A percentile compares a stretch with the other conserved stretches of the same genome.
Conservation (phyloP, 2,329 filamentous ascomycete genomes). For the Ophiocordyceps camponoti-rufipedis region DNA sequence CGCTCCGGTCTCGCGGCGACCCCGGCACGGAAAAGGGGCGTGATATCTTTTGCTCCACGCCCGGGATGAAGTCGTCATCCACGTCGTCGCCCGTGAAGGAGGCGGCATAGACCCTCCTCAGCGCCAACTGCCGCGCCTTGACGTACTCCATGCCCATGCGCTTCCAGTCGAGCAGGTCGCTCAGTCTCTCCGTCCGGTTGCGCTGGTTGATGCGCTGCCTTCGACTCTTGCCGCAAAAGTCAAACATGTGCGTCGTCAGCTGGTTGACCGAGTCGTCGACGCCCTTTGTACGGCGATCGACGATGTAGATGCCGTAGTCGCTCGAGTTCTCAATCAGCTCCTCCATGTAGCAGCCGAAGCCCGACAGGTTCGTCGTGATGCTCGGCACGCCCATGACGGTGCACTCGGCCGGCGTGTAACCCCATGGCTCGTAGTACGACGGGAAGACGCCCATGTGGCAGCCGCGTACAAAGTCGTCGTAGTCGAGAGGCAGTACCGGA, state of each 20-base stretch:
- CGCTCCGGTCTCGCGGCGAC: slow-evolving; percentile 73
- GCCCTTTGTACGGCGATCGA: slow-evolving; percentile 86
- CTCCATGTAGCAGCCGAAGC: slow-evolving; percentile 99
- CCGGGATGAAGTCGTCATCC: slow-evolving; percentile 78
- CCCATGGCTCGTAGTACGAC: slow-evolving; percentile 98
- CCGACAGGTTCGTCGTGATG: slow-evolving; percentile 94
- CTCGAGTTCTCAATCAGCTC: slow-evolving; percentile 95
- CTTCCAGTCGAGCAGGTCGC: slow-evolving; percentile 96
- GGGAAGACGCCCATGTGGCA: slow-evolving; percentile 92
- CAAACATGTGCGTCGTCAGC: slow-evolving; percentile 71
- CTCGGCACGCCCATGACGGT: slow-evolving; percentile 98
- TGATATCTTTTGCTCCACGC: slow-evolving; percentile 87
- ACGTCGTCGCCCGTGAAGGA: slow-evolving; percentile 71
- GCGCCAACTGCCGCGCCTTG: slow-evolving; percentile 83
- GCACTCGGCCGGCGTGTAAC: slow-evolving; percentile 94
- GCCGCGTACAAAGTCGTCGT: slow-evolving; percentile 95
- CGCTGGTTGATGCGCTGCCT: slow-evolving; percentile 97
- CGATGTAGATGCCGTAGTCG: slow-evolving; percentile 98
- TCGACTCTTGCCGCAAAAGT: slow-evolving; percentile 83
- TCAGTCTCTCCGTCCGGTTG: slow-evolving; percentile 87
- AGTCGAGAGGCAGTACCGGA: slow-evolving; percentile 86
- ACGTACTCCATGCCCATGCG: slow-evolving; percentile 99
- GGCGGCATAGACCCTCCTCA: slow-evolving; percentile 77
- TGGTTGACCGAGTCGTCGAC: slow-evolving; percentile 97
- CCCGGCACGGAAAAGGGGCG: slow-evolving; percentile 87